A percentile compares a stretch with the other conserved stretches of the same genome.
phyloP scores from a whole-genome alignment of 768 basidiomycete species.

The Pleurotus sapidus region DNA sequence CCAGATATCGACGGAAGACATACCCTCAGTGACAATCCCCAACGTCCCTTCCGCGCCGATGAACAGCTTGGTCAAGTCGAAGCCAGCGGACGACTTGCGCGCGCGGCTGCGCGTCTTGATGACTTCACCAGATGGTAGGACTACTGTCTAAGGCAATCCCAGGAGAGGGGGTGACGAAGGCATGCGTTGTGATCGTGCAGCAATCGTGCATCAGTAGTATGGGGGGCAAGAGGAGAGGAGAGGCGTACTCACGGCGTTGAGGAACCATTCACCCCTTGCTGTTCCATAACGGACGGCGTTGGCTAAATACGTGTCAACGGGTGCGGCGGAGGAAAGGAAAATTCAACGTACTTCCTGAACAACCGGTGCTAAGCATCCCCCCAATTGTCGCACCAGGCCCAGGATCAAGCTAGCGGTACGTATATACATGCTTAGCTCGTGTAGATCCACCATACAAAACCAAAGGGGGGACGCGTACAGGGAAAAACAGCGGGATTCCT shows the following conservation, averaged over 20 bases:
- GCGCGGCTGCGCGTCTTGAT: conserved; percentile 83
- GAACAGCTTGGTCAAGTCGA: conserved; percentile 82
- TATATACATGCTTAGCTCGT: background rate
- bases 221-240: background rate
- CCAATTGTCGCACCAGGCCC: conserved; percentile 81
- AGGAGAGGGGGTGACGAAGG: too few relatives aligned
- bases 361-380: conserved; percentile 85
- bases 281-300: conserved; percentile 88
- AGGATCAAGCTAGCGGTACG: conserved; percentile 58
- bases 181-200: too few relatives aligned
- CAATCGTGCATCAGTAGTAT: background rate
- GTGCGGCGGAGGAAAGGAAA: conserved; percentile 5
- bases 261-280: conserved; percentile 87
- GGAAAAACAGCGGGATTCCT: conserved; percentile 83
- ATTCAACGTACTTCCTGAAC: conserved; percentile 65
- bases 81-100: conserved; percentile 85
- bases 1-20: background rate
- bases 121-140: conserved; percentile 83
- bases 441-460: background rate
- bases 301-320: conserved; percentile 33
- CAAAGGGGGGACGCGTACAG: conserved; percentile 36
- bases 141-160: conserved; percentile 60
- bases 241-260: conserved; percentile 61
- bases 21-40: conserved; percentile 87
- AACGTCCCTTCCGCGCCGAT: conserved; percentile 80